phyloP scores from a whole-genome alignment of 768 basidiomycete species.

The Mycena olivaceomarginata region DNA sequence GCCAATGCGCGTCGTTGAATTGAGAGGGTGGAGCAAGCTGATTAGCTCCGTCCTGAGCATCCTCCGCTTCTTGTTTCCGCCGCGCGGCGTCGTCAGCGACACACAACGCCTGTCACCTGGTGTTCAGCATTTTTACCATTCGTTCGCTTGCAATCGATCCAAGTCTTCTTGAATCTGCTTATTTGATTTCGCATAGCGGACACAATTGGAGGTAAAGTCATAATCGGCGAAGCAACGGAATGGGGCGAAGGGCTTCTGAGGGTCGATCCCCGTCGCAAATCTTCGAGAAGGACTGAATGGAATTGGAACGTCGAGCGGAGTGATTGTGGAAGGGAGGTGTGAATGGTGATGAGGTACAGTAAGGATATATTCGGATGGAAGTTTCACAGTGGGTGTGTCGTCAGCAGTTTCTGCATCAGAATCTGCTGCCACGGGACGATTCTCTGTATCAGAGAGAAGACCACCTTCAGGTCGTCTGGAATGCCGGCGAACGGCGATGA shows the following conservation, averaged over 20 bases:
- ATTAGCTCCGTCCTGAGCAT: neutral
- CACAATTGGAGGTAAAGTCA: constrained; percentile 1
- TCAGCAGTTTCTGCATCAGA: too few relatives aligned
- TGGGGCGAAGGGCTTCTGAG: neutral
- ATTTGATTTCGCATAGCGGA: neutral
- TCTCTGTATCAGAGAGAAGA: too few relatives aligned
- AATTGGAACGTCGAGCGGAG: too few relatives aligned
- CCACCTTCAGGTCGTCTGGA: too few relatives aligned
- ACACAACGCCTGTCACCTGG: neutral
- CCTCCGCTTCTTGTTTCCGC: constrained; percentile 6
- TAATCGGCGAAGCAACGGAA: neutral
- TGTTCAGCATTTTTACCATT: constrained; percentile 30
- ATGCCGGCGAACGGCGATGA: too few relatives aligned
- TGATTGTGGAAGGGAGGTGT: neutral
- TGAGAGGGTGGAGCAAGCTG: neutral
- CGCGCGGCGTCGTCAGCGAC: neutral
- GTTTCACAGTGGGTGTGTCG: too few relatives aligned
- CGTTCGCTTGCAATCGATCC: neutral
- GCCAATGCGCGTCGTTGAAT: too few relatives aligned
- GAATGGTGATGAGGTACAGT: neutral
- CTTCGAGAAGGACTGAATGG: too few relatives aligned
- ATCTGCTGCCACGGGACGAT: too few relatives aligned
- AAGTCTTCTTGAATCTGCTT: too few relatives aligned
- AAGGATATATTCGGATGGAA: too few relatives aligned
- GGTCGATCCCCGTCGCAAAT: too few relatives aligned